phyloP scores from a whole-genome alignment of 1,139 yeast genomes.

The Taiozyma sp. region DNA sequence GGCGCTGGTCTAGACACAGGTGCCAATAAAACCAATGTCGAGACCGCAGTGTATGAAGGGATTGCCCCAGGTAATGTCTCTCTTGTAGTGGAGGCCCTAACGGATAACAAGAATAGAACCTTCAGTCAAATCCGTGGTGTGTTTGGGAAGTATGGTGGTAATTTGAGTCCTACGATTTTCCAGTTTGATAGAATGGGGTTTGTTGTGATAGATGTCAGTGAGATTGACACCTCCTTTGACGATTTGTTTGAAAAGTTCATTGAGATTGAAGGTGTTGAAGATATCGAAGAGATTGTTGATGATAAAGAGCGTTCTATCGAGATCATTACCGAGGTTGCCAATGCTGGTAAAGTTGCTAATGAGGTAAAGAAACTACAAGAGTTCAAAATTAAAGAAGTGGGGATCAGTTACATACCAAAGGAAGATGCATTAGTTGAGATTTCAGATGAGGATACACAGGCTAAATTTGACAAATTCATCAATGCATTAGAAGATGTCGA shows the following conservation, averaged over 20 bases:
- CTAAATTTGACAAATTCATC: conserved; percentile 54
- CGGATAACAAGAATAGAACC: conserved; percentile 86
- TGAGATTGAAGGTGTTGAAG: conserved; percentile 77
- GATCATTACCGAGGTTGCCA: conserved; percentile 55
- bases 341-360: conserved; percentile 58
- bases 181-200: conserved; percentile 78
- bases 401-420: conserved; percentile 63
- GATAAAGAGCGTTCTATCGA: conserved; percentile 31
- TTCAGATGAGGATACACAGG: conserved; percentile 46
- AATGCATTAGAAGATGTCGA: conserved; percentile 65
- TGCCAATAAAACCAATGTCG: conserved; percentile 35
- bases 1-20: conserved; percentile 60
- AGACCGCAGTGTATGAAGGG: conserved; percentile 67
- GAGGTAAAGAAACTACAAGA: conserved; percentile 43
- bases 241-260: conserved; percentile 66
- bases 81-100: conserved; percentile 74
- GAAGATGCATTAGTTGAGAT: conserved; percentile 55
- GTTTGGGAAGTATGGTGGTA: conserved; percentile 65
- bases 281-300: conserved; percentile 50
- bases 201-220: conserved; percentile 41
- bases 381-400: conserved; percentile 64
- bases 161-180: conserved; percentile 72
- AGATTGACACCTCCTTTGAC: conserved; percentile 43
- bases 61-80: conserved; percentile 93
- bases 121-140: conserved; percentile 73